These are phyloP conservation scores for Forsythia suspensa DNA, from an alignment of 257 asterid genomes.

Conservation along the genomic window DNA sequence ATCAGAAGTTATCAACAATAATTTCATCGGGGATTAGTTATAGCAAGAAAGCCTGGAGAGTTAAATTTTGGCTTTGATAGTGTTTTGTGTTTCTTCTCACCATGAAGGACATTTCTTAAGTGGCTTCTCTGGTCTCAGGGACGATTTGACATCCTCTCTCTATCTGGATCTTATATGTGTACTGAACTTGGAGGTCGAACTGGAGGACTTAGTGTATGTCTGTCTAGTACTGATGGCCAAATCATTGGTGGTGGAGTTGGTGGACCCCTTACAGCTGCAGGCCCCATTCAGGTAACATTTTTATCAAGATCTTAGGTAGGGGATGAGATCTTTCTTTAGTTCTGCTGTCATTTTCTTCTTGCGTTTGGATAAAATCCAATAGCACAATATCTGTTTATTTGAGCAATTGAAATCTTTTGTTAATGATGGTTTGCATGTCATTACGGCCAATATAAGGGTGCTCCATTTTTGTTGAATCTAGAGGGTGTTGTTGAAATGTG, in stretches of 20 bases:
- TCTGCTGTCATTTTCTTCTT: background rate
- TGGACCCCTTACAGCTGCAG: conserved; percentile 65
- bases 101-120: background rate
- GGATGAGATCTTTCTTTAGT: background rate
- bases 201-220: conserved; percentile 61
- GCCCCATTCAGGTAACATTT: conserved; percentile 54
- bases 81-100: background rate
- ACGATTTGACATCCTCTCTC: conserved; percentile 57
- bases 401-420: background rate
- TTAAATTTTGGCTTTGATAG: background rate
- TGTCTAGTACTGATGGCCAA: conserved; percentile 57
- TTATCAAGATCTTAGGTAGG: background rate
- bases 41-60: background rate
- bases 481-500: background rate
- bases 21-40: background rate
- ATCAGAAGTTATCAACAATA: background rate
- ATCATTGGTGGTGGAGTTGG: conserved; percentile 68
- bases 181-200: conserved; percentile 54
- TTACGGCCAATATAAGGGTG: background rate
- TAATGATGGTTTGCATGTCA: background rate
- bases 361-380: background rate
- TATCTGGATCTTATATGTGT: conserved; percentile 59
- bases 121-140: conserved; percentile 33
- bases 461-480: background rate
- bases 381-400: background rate